These are phyloP conservation scores for Aspergillus flavus DNA, from an alignment of 2,329 filamentous ascomycete genomes.

Conservation along the genomic window DNA sequence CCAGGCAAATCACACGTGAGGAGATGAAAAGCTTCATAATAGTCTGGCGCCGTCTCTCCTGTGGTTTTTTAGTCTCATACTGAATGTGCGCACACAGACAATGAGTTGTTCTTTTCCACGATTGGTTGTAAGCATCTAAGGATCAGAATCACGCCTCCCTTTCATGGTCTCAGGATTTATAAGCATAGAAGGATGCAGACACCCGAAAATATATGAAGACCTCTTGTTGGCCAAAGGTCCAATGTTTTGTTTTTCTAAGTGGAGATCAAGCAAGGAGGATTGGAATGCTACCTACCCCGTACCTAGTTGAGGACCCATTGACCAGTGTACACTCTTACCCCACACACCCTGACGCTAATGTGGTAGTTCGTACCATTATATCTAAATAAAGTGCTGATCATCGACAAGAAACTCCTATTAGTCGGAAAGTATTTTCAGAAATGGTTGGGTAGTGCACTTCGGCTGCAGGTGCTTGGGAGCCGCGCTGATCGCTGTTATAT, in stretches of 20 bases:
- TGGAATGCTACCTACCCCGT: background rate
- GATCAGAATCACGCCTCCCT: background rate
- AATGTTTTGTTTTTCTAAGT: background rate
- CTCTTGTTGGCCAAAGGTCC: background rate
- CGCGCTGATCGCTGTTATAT: background rate
- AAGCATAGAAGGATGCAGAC: background rate
- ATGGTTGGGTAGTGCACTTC: background rate
- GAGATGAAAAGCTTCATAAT: background rate
- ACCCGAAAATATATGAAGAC: background rate
- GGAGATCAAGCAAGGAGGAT: background rate
- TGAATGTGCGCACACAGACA: background rate
- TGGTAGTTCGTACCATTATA: background rate
- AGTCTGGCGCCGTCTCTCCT: no score
- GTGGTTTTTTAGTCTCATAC: no score
- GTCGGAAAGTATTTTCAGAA: background rate
- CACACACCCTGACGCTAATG: background rate
- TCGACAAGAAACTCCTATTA: background rate
- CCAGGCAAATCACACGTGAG: background rate
- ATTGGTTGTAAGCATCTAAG: background rate
- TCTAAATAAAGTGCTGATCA: background rate
- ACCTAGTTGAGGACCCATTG: background rate
- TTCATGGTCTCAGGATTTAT: background rate
- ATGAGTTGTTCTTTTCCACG: background rate
- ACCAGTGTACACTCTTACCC: background rate
- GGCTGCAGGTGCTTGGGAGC: background rate